These are phyloP conservation scores for Senna tora DNA, from an alignment of 306 rosid genomes.

Conservation along the genomic window DNA sequence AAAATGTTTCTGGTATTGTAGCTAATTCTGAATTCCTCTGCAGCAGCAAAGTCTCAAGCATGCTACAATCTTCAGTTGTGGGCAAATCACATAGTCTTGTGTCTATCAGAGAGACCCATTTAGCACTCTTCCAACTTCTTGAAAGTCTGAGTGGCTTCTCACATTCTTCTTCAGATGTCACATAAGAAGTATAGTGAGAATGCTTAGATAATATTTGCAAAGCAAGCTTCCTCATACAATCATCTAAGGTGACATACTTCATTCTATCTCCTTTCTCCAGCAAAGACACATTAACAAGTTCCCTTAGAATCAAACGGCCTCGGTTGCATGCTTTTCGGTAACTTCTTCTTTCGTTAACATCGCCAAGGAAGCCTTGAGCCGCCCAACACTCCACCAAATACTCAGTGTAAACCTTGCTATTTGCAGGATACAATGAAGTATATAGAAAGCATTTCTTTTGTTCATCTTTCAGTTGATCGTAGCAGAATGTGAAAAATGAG, in stretches of 20 bases:
- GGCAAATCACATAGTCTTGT: conserved; percentile 1
- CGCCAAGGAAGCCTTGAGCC: conserved; percentile 38
- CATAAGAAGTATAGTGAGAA: too few species aligned
- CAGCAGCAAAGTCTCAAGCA: conserved; percentile 25
- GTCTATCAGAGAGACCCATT: conserved; percentile 37
- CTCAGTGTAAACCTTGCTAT: conserved; percentile 28
- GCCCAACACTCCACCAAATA: conserved; percentile 45
- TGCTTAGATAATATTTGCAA: conserved; percentile 24
- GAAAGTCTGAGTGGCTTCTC: not conserved
- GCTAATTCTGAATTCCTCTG: conserved; percentile 4
- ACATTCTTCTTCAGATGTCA: conserved; percentile 7
- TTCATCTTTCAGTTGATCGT: conserved; percentile 26
- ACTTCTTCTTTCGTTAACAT: conserved; percentile 15
- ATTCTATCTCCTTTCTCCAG: conserved; percentile 26
- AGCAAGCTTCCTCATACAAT: conserved; percentile 36
- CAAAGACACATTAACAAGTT: conserved; percentile 35
- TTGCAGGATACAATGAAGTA: conserved; percentile 37
- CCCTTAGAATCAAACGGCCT: conserved; percentile 7
- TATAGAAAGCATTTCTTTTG: conserved; percentile 35
- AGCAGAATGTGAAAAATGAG: conserved; percentile 37
- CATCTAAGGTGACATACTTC: conserved; percentile 38
- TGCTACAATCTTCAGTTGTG: conserved; percentile 4
- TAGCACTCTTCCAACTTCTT: conserved; percentile 10
- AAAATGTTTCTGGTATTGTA: conserved; percentile 15
- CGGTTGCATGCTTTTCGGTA: conserved; percentile 28